Evolutionary conservation across 1,284 basidiomycete species (phyloP), one percentile per base, ranked within the genome.

Genomic region (Ganoderma leucocontextum): DNA sequence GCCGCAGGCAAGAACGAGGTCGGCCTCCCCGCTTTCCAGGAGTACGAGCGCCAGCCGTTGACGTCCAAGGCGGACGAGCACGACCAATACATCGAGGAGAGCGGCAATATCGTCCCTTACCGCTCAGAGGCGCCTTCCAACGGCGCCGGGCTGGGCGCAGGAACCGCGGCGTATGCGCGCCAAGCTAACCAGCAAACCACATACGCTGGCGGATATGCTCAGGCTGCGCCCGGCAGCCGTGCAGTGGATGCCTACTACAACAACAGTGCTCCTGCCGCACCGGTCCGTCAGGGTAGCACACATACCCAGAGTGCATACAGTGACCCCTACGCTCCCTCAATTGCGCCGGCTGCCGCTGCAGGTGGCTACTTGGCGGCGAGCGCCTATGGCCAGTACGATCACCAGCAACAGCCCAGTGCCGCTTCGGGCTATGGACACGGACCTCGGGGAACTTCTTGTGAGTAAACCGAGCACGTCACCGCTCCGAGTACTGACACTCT

Each of bases 171-270:
- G 38, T 77, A 76, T 71, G 70, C 59, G 22, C 57, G 80, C 60
- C 58, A 60, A 17, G 58, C 39, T 41, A 79, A 78, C 55, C 77
- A 74, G 62, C 74, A 71, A 36, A 60, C 70, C 29, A 60, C 70
- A 38, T 85, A 84, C 70, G 76, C 82, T 36, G 81, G 85, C 65
- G 91, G 91, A 9, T 94, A 94, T 75, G 82, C 86, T 1, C 89
- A 87, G 70, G 91, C 84, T 29, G 79, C 88, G 2, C 79, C 82
- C 22, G 92, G 93, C 2, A 85, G 86, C 58, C 86, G 91, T 49
- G 87, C 92, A 6, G 84, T 94, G 5, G 92, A 94, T 73, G 91
- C 91, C 41, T 94, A 92, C 73, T 91, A 92, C 75, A 83, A 83
- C 62, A 74, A 81, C 13, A 75, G 83, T 47, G 70, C 78, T 15